Evolutionary conservation across 2,329 filamentous ascomycete genomes (phyloP).

Genomic region (Sporothrix luriei): DNA sequence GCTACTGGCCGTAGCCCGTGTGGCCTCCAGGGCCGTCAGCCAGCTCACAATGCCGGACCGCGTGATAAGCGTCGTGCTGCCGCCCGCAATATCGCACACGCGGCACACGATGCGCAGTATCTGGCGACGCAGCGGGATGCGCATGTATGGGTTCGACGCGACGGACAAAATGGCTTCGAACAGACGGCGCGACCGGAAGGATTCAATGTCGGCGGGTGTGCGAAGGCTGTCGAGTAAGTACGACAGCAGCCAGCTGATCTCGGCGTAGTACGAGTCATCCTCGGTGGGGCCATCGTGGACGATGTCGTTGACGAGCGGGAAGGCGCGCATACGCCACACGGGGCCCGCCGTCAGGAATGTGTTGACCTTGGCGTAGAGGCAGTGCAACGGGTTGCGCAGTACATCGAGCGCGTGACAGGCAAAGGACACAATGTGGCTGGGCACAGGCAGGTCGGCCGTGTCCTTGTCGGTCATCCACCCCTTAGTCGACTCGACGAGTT

Average conservation of each 20-base stretch:
- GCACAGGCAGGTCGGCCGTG: conserved; percentile 53
- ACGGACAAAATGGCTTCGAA: conserved; percentile 75
- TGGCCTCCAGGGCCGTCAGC: conserved; percentile 64
- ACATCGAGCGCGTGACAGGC: conserved; percentile 70
- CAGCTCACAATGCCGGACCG: conserved; percentile 74
- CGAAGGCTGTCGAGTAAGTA: conserved; percentile 70
- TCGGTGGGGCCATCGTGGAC: conserved; percentile 67
- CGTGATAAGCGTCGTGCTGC: conserved; percentile 79
- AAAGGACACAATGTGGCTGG: conserved; percentile 76
- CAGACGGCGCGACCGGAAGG: conserved; percentile 64
- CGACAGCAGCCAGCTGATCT: conserved; percentile 73
- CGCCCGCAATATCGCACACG: conserved; percentile 67
- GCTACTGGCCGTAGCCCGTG: background rate
- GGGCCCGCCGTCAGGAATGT: conserved; percentile 78
- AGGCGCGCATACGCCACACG: conserved; percentile 67
- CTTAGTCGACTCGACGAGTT: conserved; percentile 74
- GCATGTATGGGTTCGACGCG: conserved; percentile 67
- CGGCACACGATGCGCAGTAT: conserved; percentile 65
- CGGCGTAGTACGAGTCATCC: conserved; percentile 71
- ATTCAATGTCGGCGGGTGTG: conserved; percentile 59
- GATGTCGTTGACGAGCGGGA: conserved; percentile 69
- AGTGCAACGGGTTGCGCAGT: conserved; percentile 74
- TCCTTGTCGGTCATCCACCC: conserved; percentile 50
- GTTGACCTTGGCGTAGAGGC: conserved; percentile 85
- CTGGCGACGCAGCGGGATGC: conserved; percentile 61